A percentile compares a stretch with the other conserved stretches of the same genome.
Conservation (phyloP, 768 basidiomycete species). For the Lactarius indigo region DNA sequence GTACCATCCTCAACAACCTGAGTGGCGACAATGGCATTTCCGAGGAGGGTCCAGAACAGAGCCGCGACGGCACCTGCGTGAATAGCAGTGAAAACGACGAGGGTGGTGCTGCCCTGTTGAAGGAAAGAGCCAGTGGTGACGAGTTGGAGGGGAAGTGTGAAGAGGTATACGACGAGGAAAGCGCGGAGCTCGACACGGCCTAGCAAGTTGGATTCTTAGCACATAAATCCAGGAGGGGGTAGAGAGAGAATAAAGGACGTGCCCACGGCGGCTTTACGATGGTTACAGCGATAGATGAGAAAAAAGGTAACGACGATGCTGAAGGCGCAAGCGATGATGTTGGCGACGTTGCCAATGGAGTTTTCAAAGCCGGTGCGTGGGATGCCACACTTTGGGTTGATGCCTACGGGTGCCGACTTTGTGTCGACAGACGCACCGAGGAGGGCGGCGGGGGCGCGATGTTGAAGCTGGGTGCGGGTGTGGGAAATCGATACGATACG, state of each 20-base stretch:
- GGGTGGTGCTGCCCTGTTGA: constrained; percentile 66
- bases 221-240: not conserved
- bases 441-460: constrained; percentile 34
- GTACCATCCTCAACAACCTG: constrained; percentile 94
- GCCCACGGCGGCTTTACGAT: constrained; percentile 88
- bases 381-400: constrained; percentile 81
- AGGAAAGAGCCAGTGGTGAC: constrained; percentile 77
- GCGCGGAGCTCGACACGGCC: constrained; percentile 68
- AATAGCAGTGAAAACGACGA: constrained; percentile 70
- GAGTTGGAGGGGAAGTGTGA: constrained; percentile 76
- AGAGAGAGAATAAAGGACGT: constrained; percentile 4
- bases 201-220: constrained; percentile 31
- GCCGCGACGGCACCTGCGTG: constrained; percentile 76
- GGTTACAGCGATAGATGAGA: constrained; percentile 55
- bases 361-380: constrained; percentile 53
- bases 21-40: constrained; percentile 74
- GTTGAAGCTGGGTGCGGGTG: constrained; percentile 30
- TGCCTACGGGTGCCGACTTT: constrained; percentile 67
- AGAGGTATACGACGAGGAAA: constrained; percentile 61
- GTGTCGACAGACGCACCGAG: constrained; percentile 43
- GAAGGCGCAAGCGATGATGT: constrained; percentile 77
- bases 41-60: constrained; percentile 76
- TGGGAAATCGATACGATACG: not conserved
- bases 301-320: constrained; percentile 57
- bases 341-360: constrained; percentile 79